Evolutionary conservation across 768 basidiomycete species (phyloP).

Genomic region (Lentinula boryana): DNA sequence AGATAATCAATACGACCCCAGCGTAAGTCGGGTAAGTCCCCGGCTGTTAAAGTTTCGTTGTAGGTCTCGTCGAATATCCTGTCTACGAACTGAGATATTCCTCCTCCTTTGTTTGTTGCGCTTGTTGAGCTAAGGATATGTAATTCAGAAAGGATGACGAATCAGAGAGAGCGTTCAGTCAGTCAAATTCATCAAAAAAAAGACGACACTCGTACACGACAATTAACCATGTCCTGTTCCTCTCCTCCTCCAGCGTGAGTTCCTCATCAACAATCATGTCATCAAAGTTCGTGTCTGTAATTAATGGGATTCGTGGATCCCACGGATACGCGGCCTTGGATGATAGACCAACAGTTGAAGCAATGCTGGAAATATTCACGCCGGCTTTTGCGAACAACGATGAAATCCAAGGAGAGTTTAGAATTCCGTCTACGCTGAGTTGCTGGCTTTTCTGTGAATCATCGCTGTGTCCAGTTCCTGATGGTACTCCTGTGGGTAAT

Average conservation of each 20-base stretch:
- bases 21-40: slow-evolving; percentile 64
- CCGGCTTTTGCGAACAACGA: slow-evolving; percentile 52
- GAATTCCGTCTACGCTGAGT: slow-evolving; percentile 33
- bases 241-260: slow-evolving; percentile 57
- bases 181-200: not conserved
- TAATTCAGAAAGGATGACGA: slow-evolving; percentile 7
- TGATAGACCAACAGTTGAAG: slow-evolving; percentile 22
- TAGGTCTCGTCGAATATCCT: slow-evolving; percentile 69
- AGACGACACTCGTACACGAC: slow-evolving; percentile 51
- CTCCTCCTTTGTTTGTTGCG: slow-evolving; percentile 52
- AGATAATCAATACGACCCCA: slow-evolving; percentile 89
- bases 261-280: slow-evolving; percentile 68
- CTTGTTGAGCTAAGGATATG: slow-evolving; percentile 37
- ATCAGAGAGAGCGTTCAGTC: not conserved
- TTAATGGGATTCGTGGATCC: slow-evolving; percentile 70
- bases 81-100: slow-evolving; percentile 67
- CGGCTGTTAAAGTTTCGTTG: slow-evolving; percentile 52
- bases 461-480: slow-evolving; percentile 13
- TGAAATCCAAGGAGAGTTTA: slow-evolving; percentile 50
- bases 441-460: slow-evolving; percentile 20
- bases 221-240: slow-evolving; percentile 70
- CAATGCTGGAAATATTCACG: slow-evolving; percentile 65
- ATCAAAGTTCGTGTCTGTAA: slow-evolving; percentile 78
- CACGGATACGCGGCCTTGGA: slow-evolving; percentile 30
- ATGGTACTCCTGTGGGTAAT: slow-evolving; percentile 9